Evolutionary conservation across 306 rosid genomes (phyloP).

Genomic region (Cucumis cinereus): DNA sequence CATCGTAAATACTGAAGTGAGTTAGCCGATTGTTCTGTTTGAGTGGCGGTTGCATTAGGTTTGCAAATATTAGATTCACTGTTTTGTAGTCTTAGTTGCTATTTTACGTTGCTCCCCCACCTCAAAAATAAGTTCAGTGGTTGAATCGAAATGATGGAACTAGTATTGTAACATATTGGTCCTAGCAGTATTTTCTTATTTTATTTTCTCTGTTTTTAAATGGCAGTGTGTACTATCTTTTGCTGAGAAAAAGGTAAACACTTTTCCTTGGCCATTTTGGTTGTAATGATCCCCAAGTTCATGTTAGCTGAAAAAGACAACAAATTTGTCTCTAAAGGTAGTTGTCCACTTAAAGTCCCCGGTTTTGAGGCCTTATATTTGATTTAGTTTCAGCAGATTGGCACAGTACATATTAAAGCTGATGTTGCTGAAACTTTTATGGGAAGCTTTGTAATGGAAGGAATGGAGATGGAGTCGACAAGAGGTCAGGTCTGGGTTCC

Average conservation of each 20-base stretch:
- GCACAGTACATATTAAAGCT: neutral
- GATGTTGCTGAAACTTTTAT: neutral
- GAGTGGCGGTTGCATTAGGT: conserved; percentile 25
- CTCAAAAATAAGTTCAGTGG: conserved; percentile 19
- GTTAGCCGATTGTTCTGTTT: conserved; percentile 23
- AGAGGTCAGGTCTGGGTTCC: neutral
- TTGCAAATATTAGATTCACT: conserved; percentile 21
- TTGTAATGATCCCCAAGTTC: neutral
- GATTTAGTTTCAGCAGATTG: neutral
- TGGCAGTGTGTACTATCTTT: neutral
- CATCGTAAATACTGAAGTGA: conserved; percentile 9
- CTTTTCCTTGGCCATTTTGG: neutral
- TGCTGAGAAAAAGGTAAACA: neutral
- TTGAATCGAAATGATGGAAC: conserved; percentile 10
- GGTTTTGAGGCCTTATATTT: neutral
- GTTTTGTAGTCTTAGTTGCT: conserved; percentile 15
- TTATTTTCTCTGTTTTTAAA: neutral
- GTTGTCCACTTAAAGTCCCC: neutral
- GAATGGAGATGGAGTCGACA: neutral
- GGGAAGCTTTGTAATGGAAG: neutral
- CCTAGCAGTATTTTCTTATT: neutral
- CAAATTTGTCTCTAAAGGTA: neutral
- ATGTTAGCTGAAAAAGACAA: conserved; percentile 1
- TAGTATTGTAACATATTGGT: neutral
- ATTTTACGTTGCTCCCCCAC: conserved; percentile 12